phyloP scores from a whole-genome alignment of 495 filamentous ascomycete species.

The Penicillium malachiteum region DNA sequence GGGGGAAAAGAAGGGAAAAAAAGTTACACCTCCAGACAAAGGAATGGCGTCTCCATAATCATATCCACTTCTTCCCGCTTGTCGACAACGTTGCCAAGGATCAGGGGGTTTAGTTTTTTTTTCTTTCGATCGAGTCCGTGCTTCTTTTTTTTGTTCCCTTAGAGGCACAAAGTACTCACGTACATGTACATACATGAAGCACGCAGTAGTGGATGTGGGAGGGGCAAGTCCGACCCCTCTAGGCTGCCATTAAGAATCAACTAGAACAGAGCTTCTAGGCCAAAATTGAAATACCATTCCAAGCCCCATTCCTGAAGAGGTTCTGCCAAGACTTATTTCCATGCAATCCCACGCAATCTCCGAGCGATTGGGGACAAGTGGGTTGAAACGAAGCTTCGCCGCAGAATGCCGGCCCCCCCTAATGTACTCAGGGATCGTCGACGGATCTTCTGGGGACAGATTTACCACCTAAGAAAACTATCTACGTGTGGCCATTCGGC shows the following conservation, averaged over 20 bases:
- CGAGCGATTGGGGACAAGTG: slow-evolving; percentile 7
- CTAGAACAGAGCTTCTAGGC: not conserved
- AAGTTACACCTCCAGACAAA: no score
- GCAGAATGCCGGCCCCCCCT: not conserved
- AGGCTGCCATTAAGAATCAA: not conserved
- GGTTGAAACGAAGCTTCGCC: slow-evolving; percentile 14
- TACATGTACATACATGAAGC: no score
- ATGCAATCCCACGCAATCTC: slow-evolving; percentile 15
- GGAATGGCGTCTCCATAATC: not conserved
- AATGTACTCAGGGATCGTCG: not conserved
- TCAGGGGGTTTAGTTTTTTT: not conserved
- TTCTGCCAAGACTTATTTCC: not conserved
- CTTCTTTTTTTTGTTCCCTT: slow-evolving; percentile 5
- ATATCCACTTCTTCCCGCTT: not conserved
- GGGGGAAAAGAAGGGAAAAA: no score
- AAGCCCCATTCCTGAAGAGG: not conserved
- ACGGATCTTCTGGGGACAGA: not conserved
- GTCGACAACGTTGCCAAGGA: slow-evolving; percentile 3
- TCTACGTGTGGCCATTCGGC: no score
- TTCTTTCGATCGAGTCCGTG: slow-evolving; percentile 9
- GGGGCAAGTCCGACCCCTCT: not conserved
- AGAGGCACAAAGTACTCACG: not conserved
- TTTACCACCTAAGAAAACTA: not conserved
- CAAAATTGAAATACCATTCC: not conserved
- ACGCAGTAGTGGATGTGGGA: not conserved